Conservation (phyloP, 495 filamentous ascomycete genomes). For the Lepraria neglecta region DNA sequence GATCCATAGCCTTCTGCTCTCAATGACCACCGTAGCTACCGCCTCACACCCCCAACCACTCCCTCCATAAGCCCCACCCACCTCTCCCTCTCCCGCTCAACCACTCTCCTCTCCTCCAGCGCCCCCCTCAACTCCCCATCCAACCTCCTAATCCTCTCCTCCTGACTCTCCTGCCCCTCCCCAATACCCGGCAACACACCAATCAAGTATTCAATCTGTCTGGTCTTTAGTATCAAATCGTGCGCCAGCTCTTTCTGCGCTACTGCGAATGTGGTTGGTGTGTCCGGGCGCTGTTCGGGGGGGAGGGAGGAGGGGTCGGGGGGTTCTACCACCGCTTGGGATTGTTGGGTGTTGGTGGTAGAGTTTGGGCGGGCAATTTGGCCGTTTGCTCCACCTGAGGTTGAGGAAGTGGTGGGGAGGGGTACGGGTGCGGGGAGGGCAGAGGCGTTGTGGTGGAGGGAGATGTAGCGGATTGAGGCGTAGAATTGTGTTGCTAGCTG, state of each 20-base stretch:
- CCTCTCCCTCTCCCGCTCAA: constrained; percentile 63
- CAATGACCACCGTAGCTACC: not conserved
- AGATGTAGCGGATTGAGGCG: constrained; percentile 74
- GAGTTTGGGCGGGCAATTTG: too few relatives aligned
- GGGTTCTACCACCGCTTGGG: constrained; percentile 17
- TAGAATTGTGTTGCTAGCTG: constrained; percentile 89
- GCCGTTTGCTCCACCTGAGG: constrained; percentile 35
- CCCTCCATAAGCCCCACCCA: constrained; percentile 61
- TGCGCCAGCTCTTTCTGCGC: constrained; percentile 75
- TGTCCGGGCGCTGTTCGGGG: constrained; percentile 45
- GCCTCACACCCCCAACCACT: constrained; percentile 50
- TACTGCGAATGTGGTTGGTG: constrained; percentile 58
- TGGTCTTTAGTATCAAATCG: constrained; percentile 82
- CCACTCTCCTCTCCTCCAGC: constrained; percentile 64
- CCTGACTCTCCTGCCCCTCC: constrained; percentile 76
- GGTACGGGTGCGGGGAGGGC: constrained; percentile 48
- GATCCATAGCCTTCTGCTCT: not conserved
- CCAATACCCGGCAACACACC: constrained; percentile 79
- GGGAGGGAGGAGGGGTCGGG: constrained; percentile 13
- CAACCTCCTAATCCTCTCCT: constrained; percentile 63
- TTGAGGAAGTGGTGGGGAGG: not conserved
- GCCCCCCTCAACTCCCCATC: constrained; percentile 68
- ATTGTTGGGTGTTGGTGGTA: constrained; percentile 38
- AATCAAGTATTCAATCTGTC: constrained; percentile 89
- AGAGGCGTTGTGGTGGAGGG: constrained; percentile 70